Evolutionary conservation across 2,329 filamentous ascomycete species (phyloP).

Genomic region (Epichloe festucae): DNA sequence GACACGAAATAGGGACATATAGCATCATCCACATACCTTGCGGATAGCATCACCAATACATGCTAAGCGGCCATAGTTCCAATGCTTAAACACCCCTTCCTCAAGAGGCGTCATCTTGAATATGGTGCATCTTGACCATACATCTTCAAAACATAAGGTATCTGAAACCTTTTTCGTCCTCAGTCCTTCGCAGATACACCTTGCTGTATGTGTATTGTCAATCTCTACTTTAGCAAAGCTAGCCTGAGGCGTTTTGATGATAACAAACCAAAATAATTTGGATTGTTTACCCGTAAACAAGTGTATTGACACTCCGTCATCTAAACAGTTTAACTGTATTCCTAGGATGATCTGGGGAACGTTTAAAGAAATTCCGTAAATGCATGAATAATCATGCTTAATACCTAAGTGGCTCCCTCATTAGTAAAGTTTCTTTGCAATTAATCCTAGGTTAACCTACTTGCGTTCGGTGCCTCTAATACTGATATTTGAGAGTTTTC

Average conservation of each 20-base stretch:
- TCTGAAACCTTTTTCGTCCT: conserved; percentile 14
- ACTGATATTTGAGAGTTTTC: conserved; percentile 5
- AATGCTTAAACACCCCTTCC: conserved; percentile 19
- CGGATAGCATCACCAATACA: conserved; percentile 21
- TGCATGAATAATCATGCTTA: conserved; percentile 3
- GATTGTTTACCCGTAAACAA: conserved; percentile 1
- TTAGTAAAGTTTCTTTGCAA: background rate
- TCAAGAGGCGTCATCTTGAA: conserved; percentile 16
- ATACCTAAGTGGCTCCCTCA: conserved; percentile 1
- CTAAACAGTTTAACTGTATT: conserved; percentile 1
- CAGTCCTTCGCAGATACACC: conserved; percentile 13
- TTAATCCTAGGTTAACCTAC: conserved; percentile 4
- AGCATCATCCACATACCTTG: conserved; percentile 10
- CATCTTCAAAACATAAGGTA: conserved; percentile 18
- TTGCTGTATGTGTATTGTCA: background rate
- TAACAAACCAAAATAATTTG: conserved; percentile 5
- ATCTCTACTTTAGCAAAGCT: conserved; percentile 15
- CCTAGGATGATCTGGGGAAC: conserved; percentile 1
- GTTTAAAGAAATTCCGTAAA: conserved; percentile 2
- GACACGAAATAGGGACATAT: background rate
- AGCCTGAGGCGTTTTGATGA: conserved; percentile 7
- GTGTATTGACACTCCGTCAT: conserved; percentile 2
- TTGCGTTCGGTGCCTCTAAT: conserved; percentile 9
- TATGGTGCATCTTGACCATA: conserved; percentile 15
- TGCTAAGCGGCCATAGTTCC: conserved; percentile 18